Base-by-base conservation (phyloP, 1,284 basidiomycete species). In the Xerocomus subilludens region DNA sequence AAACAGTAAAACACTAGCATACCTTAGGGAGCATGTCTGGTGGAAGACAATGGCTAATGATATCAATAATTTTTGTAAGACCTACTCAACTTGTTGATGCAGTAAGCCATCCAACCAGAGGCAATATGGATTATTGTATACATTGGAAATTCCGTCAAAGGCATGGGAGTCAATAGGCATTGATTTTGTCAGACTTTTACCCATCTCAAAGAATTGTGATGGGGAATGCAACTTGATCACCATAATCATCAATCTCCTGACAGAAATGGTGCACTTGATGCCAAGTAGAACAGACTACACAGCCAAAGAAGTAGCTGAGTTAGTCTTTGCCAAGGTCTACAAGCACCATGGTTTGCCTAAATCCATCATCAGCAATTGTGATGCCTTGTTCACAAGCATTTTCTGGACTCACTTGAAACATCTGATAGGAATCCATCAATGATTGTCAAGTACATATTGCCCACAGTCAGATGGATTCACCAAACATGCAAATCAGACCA, bases 391-490 rank as follows among this genome's bases (percentile, higher is more conserved):
- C 27, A 65, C 27, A 5, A 65, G 51, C 33, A n/a, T 33, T 1
- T 65, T 65, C 35, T 53, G 47, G 67, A 69, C 25, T 3, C 32
- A 35, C 33, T 16, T 60, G 5, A n/a, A 60, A 1, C 27, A 58
- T 6, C 11, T 64, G 1, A 64, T 56, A 4, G 35, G 63, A 2
- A 27, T 58, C 0, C n/a, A 47, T 4, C 72, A 66, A 10, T 2
- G 49, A 9, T 56, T 67, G 58, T 66, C 58, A 0, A 70, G 68
- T 42, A 18, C 58, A 0, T 70, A 67, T 33, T 67, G 69, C 30
- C 51, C 71, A 21, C 66, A 67, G 36, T 62, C 55, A 7, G 63
- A 5, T 10, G 25, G 51, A 25, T 53, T 5, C 5, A 53, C 21
- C 7, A 25, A 53, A 53, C 18, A 25, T 21, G 51, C 42, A 0